These are phyloP conservation scores for Fusarium graminum DNA, from an alignment of 2,329 filamentous ascomycete species.

Conservation along the genomic window DNA sequence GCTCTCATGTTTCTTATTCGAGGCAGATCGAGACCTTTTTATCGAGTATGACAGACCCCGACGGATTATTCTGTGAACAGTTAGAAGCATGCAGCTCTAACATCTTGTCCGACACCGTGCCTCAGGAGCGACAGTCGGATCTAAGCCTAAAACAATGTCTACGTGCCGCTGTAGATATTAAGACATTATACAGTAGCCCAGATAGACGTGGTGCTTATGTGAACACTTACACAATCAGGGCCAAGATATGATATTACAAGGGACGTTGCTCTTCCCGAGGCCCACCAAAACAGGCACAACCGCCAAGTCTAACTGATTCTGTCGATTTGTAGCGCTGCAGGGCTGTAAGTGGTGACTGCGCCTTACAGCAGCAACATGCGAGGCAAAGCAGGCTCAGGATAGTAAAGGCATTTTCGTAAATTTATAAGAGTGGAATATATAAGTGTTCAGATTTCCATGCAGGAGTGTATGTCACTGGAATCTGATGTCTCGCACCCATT, in stretches of 20 bases:
- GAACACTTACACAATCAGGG: too few species aligned
- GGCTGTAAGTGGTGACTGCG: conserved; percentile 32
- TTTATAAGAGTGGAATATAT: conserved; percentile 6
- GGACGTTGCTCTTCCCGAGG: neutral
- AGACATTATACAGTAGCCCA: neutral
- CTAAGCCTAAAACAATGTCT: conserved; percentile 24
- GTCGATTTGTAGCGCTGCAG: conserved; percentile 38
- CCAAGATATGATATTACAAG: conserved; percentile 2
- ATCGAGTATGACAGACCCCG: too few species aligned
- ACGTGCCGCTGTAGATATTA: conserved; percentile 16
- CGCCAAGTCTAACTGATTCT: conserved; percentile 26
- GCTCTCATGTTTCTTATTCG: too few species aligned
- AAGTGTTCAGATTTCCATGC: neutral
- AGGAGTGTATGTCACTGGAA: neutral
- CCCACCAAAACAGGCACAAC: conserved; percentile 10
- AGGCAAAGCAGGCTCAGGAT: neutral
- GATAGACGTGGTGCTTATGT: too few species aligned
- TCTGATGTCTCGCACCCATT: neutral
- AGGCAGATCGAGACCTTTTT: too few species aligned
- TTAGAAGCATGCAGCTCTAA: too few species aligned
- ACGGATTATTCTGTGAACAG: too few species aligned
- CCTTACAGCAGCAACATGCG: conserved; percentile 9
- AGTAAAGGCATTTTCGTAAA: neutral
- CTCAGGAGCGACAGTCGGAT: neutral
- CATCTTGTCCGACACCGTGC: too few species aligned